Evolutionary conservation across 2,329 filamentous ascomycete genomes (phyloP).

Genomic region (Scytalidium lignicola): DNA sequence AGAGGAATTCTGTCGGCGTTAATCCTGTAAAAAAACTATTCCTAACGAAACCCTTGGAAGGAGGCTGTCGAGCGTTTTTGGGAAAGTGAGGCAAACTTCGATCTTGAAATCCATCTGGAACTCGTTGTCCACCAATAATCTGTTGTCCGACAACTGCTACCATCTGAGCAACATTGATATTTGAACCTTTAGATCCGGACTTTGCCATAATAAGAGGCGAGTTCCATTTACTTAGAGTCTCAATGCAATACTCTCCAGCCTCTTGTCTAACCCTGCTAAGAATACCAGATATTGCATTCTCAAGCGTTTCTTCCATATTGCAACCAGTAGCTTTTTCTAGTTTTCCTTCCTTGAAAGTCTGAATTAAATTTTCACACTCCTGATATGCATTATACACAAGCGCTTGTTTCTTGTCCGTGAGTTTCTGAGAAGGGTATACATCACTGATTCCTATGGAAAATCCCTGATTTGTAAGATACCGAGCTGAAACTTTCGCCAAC

Average conservation of each 20-base stretch:
- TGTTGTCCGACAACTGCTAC: slow-evolving; percentile 95
- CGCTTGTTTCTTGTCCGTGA: slow-evolving; percentile 67
- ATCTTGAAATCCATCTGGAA: slow-evolving; percentile 94
- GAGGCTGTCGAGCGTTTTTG: slow-evolving; percentile 86
- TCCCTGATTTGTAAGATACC: slow-evolving; percentile 82
- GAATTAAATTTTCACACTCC: slow-evolving; percentile 78
- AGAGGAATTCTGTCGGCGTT: slow-evolving; percentile 87
- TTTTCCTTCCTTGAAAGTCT: slow-evolving; percentile 72
- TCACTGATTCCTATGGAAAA: slow-evolving; percentile 97
- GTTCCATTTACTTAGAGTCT: slow-evolving; percentile 84
- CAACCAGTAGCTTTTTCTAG: slow-evolving; percentile 84
- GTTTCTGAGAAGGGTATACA: slow-evolving; percentile 72
- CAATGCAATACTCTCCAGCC: slow-evolving; percentile 86
- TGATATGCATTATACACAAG: slow-evolving; percentile 75
- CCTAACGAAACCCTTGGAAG: slow-evolving; percentile 91
- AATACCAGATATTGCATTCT: slow-evolving; percentile 85
- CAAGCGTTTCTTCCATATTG: slow-evolving; percentile 85
- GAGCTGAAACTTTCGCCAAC: slow-evolving; percentile 81
- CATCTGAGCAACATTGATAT: slow-evolving; percentile 99
- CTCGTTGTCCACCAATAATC: slow-evolving; percentile 90
- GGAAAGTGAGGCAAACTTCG: slow-evolving; percentile 91
- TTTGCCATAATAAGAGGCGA: slow-evolving; percentile 95
- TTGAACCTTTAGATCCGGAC: slow-evolving; percentile 93
- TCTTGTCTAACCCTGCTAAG: slow-evolving; percentile 87
- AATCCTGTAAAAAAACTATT: slow-evolving; percentile 97